Base-by-base conservation (phyloP, 352 stramenopile species). In the Pythium dissotocum region DNA sequence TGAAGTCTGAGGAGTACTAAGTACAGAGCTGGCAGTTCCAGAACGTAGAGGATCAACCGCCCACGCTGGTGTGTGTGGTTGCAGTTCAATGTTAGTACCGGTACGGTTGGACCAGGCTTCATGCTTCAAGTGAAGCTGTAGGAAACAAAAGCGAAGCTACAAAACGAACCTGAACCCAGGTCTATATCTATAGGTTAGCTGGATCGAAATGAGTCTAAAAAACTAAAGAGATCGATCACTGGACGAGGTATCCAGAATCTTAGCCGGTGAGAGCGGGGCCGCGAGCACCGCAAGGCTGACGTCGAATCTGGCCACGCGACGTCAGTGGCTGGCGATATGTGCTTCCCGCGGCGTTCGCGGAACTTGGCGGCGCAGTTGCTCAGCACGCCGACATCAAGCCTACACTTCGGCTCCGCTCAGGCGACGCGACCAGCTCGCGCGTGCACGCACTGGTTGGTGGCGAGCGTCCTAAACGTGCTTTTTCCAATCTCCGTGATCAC, bases 21-120 rank as follows among this genome's bases (percentile, higher is more conserved):
- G 21, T 24, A 24, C 21, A 67, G 61, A 48, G 61, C 24, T 67
- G 61, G 38, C 61, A 61, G 61, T 67, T 61, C 40, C 40, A 48
- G 49, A 54, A 38, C 35, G 60, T 54, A 58, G 13, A 26, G 28
- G 6, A 38, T 24, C 33, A 9, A 38, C 33, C 33, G 5, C 5
- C 33, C 33, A 38, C 33, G 9, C 33, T 38, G 33, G 33, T 9
- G 33, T 10, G 33, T 38, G 9, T 38, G 33, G 33, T 38, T 38
- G 33, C 33, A 38, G 33, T 38, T 24, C 21, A 24, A 24, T 24
- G 21, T 24, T 24, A 24, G 21, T 24, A 24, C 21, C 21, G 21
- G 21, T 24, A 24, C 21, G 21, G 21, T 24, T 24, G 21, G 21
- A 24, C 21, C 21, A 38, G 33, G 33, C 33, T 38, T 38, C 33